These are phyloP conservation scores for Aegilops longissima DNA, from an alignment of 176 grass and related monocot genomes.

Conservation along the genomic window DNA sequence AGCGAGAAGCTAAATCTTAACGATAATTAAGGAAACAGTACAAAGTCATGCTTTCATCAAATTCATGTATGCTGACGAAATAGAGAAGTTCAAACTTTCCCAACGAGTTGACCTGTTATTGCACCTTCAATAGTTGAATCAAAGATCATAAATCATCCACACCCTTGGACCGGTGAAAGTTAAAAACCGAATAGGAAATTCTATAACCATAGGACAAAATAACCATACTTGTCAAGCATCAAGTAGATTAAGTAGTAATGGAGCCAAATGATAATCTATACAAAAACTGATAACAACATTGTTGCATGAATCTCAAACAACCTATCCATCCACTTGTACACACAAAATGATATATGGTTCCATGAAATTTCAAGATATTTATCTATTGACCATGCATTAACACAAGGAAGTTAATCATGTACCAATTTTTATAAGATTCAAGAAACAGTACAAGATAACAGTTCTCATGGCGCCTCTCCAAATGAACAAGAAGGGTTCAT, in stretches of 20 bases:
- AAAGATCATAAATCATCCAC: neutral
- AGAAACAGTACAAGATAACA: neutral
- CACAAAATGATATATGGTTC: neutral
- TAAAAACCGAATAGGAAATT: neutral
- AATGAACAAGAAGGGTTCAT: conserved; percentile 17
- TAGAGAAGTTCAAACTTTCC: neutral
- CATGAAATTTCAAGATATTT: neutral
- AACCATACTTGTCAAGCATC: neutral
- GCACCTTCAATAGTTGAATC: neutral
- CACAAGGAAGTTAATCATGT: neutral
- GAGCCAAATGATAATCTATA: neutral
- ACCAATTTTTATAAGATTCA: conserved; percentile 8
- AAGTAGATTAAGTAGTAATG: conserved; percentile 10
- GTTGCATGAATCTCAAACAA: neutral
- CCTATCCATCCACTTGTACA: neutral
- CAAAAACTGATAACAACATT: neutral
- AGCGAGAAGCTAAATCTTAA: neutral
- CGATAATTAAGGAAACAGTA: neutral
- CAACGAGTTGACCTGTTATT: neutral
- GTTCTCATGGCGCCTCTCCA: neutral
- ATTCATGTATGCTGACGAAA: neutral
- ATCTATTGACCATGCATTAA: conserved; percentile 3
- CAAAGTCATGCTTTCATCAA: conserved; percentile 6
- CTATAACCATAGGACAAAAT: neutral
- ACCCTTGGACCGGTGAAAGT: neutral